A percentile compares a stretch with the other conserved stretches of the same genome.
phyloP scores from a whole-genome alignment of 345 rosid species.

The Ceriops tagal region DNA sequence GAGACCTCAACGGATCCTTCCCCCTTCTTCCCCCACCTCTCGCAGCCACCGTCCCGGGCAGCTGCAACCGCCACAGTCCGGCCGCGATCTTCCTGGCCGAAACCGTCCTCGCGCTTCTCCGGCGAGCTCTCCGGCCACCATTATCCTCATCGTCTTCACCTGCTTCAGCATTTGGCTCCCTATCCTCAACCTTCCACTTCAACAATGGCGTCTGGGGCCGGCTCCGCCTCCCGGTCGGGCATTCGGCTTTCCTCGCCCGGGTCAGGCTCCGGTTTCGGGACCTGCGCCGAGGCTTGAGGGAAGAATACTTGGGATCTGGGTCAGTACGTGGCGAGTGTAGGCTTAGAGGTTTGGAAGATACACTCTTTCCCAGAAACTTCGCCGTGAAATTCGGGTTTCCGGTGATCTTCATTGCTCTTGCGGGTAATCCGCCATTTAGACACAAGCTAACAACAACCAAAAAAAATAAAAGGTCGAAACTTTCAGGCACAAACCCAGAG shows the following conservation, averaged over 20 bases:
- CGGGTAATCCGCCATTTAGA: constrained; percentile 19
- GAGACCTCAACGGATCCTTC: constrained; percentile 54
- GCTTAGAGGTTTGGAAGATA: constrained; percentile 15
- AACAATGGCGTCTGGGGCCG: constrained; percentile 71
- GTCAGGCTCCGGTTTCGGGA: constrained; percentile 46
- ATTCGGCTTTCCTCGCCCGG: constrained; percentile 48
- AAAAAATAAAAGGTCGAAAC: too few relatives aligned
- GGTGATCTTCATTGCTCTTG: constrained; percentile 60
- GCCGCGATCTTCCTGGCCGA: constrained; percentile 93
- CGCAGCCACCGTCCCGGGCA: constrained; percentile 37
- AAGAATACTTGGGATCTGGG: constrained; percentile 54
- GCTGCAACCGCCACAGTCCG: constrained; percentile 81
- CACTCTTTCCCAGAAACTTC: constrained; percentile 29
- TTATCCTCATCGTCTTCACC: constrained; percentile 35
- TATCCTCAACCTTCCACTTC: constrained; percentile 73
- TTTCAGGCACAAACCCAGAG: not conserved
- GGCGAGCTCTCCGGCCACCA: constrained; percentile 27
- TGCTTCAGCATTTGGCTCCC: constrained; percentile 24
- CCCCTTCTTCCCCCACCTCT: constrained; percentile 33
- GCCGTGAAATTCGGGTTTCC: constrained; percentile 47
- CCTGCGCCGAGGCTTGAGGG: constrained; percentile 36
- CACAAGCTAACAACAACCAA: not conserved
- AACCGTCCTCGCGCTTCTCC: constrained; percentile 33
- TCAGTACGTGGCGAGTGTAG: constrained; percentile 15
- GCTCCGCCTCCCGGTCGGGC: constrained; percentile 36